Conservation (phyloP, 352 stramenopile genomes). For the Phytophthora foliorum region DNA sequence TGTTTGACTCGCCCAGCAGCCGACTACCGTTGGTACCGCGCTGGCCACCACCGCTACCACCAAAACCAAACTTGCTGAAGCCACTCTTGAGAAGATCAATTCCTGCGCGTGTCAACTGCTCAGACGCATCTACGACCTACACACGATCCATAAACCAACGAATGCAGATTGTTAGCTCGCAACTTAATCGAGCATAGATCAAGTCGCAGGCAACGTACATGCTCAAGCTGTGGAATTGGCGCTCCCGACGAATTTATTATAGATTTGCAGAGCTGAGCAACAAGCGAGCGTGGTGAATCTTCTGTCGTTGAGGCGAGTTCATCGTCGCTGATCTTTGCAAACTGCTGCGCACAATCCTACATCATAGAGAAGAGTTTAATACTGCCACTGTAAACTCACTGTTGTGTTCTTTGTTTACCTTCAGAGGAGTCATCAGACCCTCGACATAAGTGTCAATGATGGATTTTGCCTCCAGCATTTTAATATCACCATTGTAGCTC, state of each 20-base stretch:
- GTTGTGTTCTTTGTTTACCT: constrained; percentile 41
- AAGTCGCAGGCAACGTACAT: constrained; percentile 38
- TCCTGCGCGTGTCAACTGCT: constrained; percentile 78
- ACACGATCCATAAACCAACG: constrained; percentile 1
- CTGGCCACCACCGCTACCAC: constrained; percentile 30
- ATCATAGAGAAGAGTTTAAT: neutral
- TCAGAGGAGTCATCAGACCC: constrained; percentile 49
- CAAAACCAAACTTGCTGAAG: constrained; percentile 85
- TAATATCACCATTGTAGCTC: constrained; percentile 28
- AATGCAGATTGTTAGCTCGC: neutral
- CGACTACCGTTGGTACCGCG: constrained; percentile 26
- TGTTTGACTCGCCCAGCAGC: constrained; percentile 48
- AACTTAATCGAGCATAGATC: neutral
- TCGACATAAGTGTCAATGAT: constrained; percentile 59
- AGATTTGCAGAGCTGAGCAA: constrained; percentile 60
- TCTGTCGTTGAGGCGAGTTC: constrained; percentile 23
- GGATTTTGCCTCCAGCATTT: constrained; percentile 37
- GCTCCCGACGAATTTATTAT: constrained; percentile 42
- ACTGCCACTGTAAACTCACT: neutral
- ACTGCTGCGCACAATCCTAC: constrained; percentile 77
- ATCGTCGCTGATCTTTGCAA: constrained; percentile 45
- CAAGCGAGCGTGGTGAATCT: constrained; percentile 37
- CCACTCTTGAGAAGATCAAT: constrained; percentile 88
- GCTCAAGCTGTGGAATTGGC: constrained; percentile 53
- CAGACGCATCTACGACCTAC: constrained; percentile 79